Percentiles rank a stretch among this genome's conserved stretches.
These are phyloP conservation scores for Spinacia oleracea DNA, from an alignment of 179 eudicot species.

Conservation along the genomic window DNA sequence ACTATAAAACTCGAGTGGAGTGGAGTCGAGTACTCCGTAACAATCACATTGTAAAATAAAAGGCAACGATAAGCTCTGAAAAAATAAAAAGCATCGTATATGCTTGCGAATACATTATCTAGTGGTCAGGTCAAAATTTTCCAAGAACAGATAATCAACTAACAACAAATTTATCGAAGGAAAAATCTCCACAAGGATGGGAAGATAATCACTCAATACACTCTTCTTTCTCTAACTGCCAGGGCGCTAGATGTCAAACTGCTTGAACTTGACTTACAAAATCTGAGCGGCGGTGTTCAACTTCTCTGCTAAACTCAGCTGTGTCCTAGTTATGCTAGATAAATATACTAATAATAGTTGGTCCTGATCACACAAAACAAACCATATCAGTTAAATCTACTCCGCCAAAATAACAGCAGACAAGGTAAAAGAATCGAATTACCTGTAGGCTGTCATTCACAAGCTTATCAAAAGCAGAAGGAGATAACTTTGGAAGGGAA, in stretches of 20 bases:
- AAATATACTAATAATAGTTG: conserved; percentile 80
- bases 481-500: conserved; percentile 74
- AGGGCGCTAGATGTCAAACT: background rate
- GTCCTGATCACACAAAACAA: conserved; percentile 47
- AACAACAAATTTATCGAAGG: conserved; percentile 3
- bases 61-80: no score
- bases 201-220: conserved; percentile 10
- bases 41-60: conserved; percentile 1
- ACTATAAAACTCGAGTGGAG: background rate
- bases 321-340: conserved; percentile 94
- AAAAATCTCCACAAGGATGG: background rate
- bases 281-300: conserved; percentile 95
- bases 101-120: conserved; percentile 18
- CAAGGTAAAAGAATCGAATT: background rate
- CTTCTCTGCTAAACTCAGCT: conserved; percentile 83
- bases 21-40: no score
- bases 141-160: conserved; percentile 21
- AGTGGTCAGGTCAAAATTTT: conserved; percentile 17
- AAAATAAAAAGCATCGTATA: conserved; percentile 9
- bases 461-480: conserved; percentile 78
- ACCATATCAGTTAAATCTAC: conserved; percentile 8
- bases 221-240: conserved; percentile 13
- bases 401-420: background rate
- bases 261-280: conserved; percentile 43
- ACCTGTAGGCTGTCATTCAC: conserved; percentile 90